Base-by-base conservation (phyloP, 116 monocot species). In the Posidonia oceanica region DNA sequence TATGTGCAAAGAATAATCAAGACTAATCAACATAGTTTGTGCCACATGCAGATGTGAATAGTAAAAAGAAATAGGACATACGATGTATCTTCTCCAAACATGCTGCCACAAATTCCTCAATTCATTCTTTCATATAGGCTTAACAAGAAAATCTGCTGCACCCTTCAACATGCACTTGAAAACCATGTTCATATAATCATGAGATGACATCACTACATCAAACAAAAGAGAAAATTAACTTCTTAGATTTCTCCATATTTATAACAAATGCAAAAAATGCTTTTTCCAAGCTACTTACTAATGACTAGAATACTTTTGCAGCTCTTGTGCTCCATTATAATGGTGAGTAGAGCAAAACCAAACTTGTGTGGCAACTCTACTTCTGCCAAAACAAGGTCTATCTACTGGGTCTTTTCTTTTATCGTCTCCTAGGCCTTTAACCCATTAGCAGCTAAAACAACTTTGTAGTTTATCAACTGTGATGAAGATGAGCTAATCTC, bases 101-200 rank as follows among this genome's bases (percentile, higher is more conserved):
- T 96, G 96, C 73, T 96, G 96, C 96, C 96, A 96, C 71, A 96
- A 70, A 58, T 91, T 96, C 56, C 79, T 85, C 42, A 96, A 62
- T 69, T 96, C 96, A 71, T 96, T 96, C 82, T 85, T 96, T 58
- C 96, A 52, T 0, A 96, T 75, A 29, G 96, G 96, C 77, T 96
- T 96, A 20, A 96, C 83, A 63, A 96, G 89, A 78, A 91, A 96
- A 64, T 96, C 96, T 37, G 89, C 81, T 60, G 96, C 96, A 54
- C 96, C 96, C 73, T 84, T 89, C 67, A 81, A 68, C 88, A 96
- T 87, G 83, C 86, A 96, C 64, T 91, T 89, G 73, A 83, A 91
- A 65, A 91, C 87, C 75, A 79, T 83, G 76, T 81, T 91, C 38
- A 96, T 71, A 16, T 86, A 91, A 85, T 89, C 91, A 77, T 86